Evolutionary conservation across 2,329 filamentous ascomycete genomes (phyloP), one percentile per base, ranked within the genome.

Genomic region (Sporothrix schenckii): DNA sequence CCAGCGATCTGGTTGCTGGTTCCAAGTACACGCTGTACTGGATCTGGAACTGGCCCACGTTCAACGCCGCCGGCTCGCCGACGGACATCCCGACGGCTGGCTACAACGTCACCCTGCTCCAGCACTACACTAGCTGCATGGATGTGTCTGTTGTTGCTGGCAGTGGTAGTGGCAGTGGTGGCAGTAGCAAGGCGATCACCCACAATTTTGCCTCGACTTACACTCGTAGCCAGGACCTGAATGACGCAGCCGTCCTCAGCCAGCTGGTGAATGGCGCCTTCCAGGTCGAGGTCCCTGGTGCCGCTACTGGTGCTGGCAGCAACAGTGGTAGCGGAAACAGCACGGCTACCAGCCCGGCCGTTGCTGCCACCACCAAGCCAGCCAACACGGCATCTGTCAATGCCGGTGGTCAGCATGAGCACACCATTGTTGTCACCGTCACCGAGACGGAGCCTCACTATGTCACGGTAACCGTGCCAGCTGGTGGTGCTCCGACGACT

Each of bases 21-120:
- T 86, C 89, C 41, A 85, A 85, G 39, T 92, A 94, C 78, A 94
- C 93, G 3, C 81, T 97, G 67, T 97, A 97, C 83, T 98, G 94
- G 94, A 90, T 97, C 60, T 98, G 95, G 95, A 91, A 97, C 79
- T 99, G 93, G 92, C 90, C 91, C 2, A 89, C 87, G 16, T 83
- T 88, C 77, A 78, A 79, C 74, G 70, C 78, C 66, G 76, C 80
- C 58, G 74, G 76, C 21, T 74, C 76, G 66, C 72, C 75, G 41
- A 75, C 74, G 53, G 71, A 74, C 49, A 77, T 79, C 19, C 77
- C 76, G 24, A 82, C 80, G 61, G 72, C 74, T 80, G 72, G 81
- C 50, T 70, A 72, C 60, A 74, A 74, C 3, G 73, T 81, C 70
- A 74, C 74, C 21, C 76, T 75, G 2, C 76, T 76, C 1, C 79